Percentiles rank a stretch among this genome's conserved stretches.
These are phyloP conservation scores for Eucalyptus marginata DNA, from an alignment of 345 rosid genomes.

Conservation along the genomic window DNA sequence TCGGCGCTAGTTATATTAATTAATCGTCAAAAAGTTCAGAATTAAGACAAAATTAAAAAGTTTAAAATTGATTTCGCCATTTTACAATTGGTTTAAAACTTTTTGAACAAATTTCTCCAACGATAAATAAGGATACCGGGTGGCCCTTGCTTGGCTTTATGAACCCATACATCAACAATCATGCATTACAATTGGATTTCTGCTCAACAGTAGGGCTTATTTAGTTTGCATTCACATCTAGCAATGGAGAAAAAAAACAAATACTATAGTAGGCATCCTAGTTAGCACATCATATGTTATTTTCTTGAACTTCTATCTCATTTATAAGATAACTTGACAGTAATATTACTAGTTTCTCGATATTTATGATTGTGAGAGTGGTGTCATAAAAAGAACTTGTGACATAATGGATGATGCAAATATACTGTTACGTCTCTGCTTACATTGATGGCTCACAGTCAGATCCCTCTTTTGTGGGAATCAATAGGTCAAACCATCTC, in stretches of 20 bases:
- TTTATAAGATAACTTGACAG: neutral
- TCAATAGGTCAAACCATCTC: neutral
- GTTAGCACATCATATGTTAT: neutral
- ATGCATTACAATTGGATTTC: neutral
- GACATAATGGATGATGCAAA: neutral
- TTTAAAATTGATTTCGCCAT: neutral
- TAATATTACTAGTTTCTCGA: neutral
- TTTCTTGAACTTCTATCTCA: neutral
- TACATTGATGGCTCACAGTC: neutral
- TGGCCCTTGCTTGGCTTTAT: fast-evolving
- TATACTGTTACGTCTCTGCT: neutral
- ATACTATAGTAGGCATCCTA: neutral
- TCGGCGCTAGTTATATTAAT: fast-evolving
- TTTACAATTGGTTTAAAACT: fast-evolving
- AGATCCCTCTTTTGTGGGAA: neutral
- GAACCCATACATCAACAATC: neutral
- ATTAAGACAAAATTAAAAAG: neutral
- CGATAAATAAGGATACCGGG: fast-evolving
- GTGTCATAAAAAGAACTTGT: neutral
- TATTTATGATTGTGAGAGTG: neutral
- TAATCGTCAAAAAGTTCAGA: fast-evolving
- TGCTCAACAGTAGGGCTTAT: neutral
- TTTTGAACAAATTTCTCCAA: neutral
- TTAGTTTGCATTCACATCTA: neutral
- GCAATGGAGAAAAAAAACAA: neutral